Evolutionary conservation across 176 grass and related monocot genomes (phyloP), one percentile per base, ranked within the genome.

Genomic region (Triticum urartu): DNA sequence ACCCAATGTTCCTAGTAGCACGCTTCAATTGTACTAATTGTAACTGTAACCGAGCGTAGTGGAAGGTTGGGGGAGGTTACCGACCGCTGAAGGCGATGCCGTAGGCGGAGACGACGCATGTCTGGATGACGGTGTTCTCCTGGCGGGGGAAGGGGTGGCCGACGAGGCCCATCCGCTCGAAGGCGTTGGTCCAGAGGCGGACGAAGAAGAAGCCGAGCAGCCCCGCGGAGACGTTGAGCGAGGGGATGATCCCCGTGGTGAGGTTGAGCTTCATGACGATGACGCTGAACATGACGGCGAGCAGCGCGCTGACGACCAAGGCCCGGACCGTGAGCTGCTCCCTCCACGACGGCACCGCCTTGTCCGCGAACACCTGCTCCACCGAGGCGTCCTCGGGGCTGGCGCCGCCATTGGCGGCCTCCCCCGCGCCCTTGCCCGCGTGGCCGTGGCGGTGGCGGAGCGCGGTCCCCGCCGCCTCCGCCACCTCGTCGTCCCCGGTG

Each of bases 221-320:
- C 20, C 95, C 95, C 33, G 93, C 93, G 33, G 95, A 94, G 80
- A 95, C 95, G 90, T 98, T 98, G 80, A 98, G 91, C 18, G 93
- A 98, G 20, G 95, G 95, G 79, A 98, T 81, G 89, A 98, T 95
- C 81, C 95, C 95, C 24, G 95, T 98, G 61, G 95, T 98, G 79
- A 98, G 95, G 90, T 95, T 98, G 52, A 98, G 95, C 91, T 98
- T 98, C 95, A 98, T 98, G 24, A 95, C 93, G 76, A 98, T 95
- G 43, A 98, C 84, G 80, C 89, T 95, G 72, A 98, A 89, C 92
- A 98, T 89, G 87, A 92, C 86, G 42, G 92, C 76, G 10, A 98
- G 93, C 40, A 88, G 64, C 75, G 89, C 80, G 66, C 90, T 91
- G 10, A 98, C 95, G 4, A 89, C 91, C 71, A 98, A 43, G 12